Percentiles rank a stretch among this genome's conserved stretches.
These are phyloP conservation scores for Penicillium robsamsonii DNA, from an alignment of 495 filamentous ascomycete species.

Conservation along the genomic window DNA sequence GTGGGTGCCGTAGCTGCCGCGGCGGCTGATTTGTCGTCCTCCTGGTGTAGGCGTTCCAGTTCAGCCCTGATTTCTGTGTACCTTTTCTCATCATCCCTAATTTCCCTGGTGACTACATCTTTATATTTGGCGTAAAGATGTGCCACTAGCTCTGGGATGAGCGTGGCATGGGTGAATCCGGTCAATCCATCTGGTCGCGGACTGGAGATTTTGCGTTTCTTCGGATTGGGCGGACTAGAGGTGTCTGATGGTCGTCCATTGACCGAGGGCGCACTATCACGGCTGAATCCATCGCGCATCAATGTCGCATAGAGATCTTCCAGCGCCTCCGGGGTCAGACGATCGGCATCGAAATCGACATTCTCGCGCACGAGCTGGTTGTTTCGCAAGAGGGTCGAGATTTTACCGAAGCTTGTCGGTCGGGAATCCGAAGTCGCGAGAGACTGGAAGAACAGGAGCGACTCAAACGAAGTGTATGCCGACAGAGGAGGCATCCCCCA, in stretches of 20 bases:
- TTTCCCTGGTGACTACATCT: conserved; percentile 61
- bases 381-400: conserved; percentile 70
- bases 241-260: conserved; percentile 34
- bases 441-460: conserved; percentile 83
- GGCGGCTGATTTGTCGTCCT: conserved; percentile 46
- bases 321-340: conserved; percentile 75
- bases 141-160: conserved; percentile 65
- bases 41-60: conserved; percentile 63
- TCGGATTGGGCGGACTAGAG: conserved; percentile 47
- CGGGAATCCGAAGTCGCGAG: conserved; percentile 65
- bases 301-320: conserved; percentile 72
- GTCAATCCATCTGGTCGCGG: conserved; percentile 58
- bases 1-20: conserved; percentile 9
- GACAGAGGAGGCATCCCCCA: conserved; percentile 57
- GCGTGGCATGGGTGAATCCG: conserved; percentile 58
- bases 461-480: conserved; percentile 82
- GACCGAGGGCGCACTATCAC: conserved; percentile 14
- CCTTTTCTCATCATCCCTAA: conserved; percentile 69
- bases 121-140: conserved; percentile 74
- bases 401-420: conserved; percentile 62
- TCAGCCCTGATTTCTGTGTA: conserved; percentile 65
- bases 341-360: conserved; percentile 65
- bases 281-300: conserved; percentile 67
- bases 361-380: conserved; percentile 67
- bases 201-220: conserved; percentile 70